Evolutionary conservation across 768 basidiomycete genomes (phyloP).

Genomic region (Lactifluus piperatus): DNA sequence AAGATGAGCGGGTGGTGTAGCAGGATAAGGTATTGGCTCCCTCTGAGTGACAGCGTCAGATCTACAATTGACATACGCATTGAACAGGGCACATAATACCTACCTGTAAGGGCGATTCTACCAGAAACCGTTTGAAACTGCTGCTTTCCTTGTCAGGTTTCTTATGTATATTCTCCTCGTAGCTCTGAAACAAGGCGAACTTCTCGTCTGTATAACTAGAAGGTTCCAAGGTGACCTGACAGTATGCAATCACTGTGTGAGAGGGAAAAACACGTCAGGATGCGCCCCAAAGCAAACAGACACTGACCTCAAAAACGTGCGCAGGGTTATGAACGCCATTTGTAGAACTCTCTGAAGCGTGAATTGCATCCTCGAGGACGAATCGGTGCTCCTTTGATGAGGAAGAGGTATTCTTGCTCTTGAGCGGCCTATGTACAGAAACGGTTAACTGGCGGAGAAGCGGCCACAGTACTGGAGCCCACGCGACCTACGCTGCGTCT

Average conservation of each 20-base stretch:
- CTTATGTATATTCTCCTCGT: slow-evolving; percentile 72
- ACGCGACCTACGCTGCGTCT: slow-evolving; percentile 19
- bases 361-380: slow-evolving; percentile 41
- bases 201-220: slow-evolving; percentile 76
- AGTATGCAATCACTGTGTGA: background rate
- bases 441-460: background rate
- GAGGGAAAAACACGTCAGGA: background rate
- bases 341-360: slow-evolving; percentile 43
- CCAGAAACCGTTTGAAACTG: slow-evolving; percentile 68
- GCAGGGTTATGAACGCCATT: slow-evolving; percentile 25
- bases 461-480: background rate
- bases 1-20: slow-evolving; percentile 43
- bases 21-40: slow-evolving; percentile 52
- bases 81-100: slow-evolving; percentile 20
- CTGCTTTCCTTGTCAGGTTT: slow-evolving; percentile 44
- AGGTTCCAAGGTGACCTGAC: slow-evolving; percentile 65
- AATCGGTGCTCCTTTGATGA: slow-evolving; percentile 25
- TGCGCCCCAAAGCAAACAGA: background rate
- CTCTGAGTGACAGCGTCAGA: slow-evolving; percentile 30
- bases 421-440: background rate
- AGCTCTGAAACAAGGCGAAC: slow-evolving; percentile 63
- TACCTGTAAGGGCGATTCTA: slow-evolving; percentile 68
- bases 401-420: background rate
- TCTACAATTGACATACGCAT: background rate
- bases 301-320: slow-evolving; percentile 54